phyloP scores from a whole-genome alignment of 192 early-diverging fungal genomes.

The Borealophlyctis nickersoniae region DNA sequence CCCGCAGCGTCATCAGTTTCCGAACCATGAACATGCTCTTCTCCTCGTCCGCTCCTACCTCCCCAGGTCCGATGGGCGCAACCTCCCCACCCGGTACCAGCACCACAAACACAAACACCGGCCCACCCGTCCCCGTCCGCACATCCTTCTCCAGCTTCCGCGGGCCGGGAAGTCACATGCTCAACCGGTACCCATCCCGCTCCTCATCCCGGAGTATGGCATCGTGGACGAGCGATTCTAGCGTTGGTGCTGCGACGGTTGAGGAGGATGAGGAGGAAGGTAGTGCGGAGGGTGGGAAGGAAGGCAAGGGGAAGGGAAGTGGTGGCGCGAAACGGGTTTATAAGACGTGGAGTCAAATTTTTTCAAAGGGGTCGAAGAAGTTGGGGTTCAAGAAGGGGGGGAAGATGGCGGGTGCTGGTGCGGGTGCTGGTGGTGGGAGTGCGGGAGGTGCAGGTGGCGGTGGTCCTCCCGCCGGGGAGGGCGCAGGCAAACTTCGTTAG shows the following conservation, averaged over 20 bases:
- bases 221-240: slow-evolving; percentile 18
- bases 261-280: slow-evolving; percentile 4
- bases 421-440: background rate
- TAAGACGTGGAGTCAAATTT: slow-evolving; percentile 24
- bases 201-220: slow-evolving; percentile 4
- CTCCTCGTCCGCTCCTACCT: too few relatives aligned
- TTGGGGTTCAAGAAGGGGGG: background rate
- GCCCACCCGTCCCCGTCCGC: too few relatives aligned
- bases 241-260: background rate
- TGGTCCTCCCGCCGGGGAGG: too few relatives aligned
- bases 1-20: background rate
- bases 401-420: background rate
- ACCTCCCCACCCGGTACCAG: background rate
- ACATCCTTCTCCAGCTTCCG: too few relatives aligned
- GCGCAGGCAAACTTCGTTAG: too few relatives aligned
- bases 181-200: slow-evolving; percentile 23
- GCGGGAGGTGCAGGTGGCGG: background rate
- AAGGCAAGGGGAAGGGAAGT: background rate
- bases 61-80: too few relatives aligned
- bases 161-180: too few relatives aligned
- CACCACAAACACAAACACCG: background rate
- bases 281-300: background rate
- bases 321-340: slow-evolving; percentile 6
- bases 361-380: background rate
- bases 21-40: too few relatives aligned